These are phyloP conservation scores for Echinosophora koreensis DNA, from an alignment of 306 rosid species.

Conservation along the genomic window DNA sequence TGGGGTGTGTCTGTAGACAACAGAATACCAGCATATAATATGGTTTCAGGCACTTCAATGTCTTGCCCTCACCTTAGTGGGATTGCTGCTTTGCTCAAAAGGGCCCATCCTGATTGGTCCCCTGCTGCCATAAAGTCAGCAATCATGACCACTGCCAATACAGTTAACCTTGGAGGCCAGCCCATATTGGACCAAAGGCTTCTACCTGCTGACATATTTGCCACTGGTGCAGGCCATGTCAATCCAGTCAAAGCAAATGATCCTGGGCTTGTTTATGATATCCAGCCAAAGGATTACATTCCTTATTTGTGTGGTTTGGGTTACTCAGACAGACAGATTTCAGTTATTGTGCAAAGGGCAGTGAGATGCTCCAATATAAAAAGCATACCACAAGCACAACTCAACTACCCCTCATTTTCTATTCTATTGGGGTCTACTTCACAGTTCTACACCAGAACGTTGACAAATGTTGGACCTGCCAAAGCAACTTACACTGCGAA, in stretches of 20 bases:
- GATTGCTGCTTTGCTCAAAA: conserved; percentile 66
- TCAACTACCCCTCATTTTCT: conserved; percentile 67
- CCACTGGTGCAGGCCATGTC: conserved; percentile 71
- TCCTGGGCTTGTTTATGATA: conserved; percentile 63
- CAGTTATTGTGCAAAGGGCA: conserved; percentile 37
- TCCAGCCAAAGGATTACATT: conserved; percentile 54
- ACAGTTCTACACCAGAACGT: conserved; percentile 53
- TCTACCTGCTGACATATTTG: conserved; percentile 57
- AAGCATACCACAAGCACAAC: conserved; percentile 53
- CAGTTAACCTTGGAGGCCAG: conserved; percentile 46
- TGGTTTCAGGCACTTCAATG: conserved; percentile 66
- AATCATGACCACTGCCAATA: conserved; percentile 57
- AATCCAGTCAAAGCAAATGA: conserved; percentile 63
- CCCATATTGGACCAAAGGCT: conserved; percentile 53
- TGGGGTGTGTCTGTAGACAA: conserved; percentile 60
- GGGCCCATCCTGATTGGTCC: conserved; percentile 73
- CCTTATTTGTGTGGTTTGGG: conserved; percentile 66
- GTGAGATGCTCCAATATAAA: conserved; percentile 47
- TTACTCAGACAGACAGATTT: conserved; percentile 51
- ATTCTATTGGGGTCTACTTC: conserved; percentile 42
- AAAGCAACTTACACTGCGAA: conserved; percentile 46
- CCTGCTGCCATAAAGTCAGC: conserved; percentile 76
- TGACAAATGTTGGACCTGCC: conserved; percentile 64
- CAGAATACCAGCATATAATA: conserved; percentile 44
- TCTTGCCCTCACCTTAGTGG: conserved; percentile 73